Conservation (phyloP, 2,329 filamentous ascomycete species). For the Penicillium sp. region DNA sequence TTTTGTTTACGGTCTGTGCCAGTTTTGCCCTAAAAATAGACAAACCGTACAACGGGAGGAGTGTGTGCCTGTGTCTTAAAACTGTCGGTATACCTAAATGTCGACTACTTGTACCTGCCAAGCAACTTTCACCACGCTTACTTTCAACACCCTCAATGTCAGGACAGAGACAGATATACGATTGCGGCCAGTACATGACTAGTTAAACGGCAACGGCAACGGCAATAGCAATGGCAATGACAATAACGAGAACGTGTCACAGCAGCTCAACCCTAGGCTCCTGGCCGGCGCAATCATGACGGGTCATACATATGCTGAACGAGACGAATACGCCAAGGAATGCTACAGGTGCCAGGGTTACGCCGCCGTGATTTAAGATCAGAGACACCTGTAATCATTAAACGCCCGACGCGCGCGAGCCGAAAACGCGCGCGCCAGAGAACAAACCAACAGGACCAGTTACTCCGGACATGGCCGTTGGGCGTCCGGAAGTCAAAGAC, state of each 20-base stretch:
- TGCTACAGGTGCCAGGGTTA: constrained; percentile 18
- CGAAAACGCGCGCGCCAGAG: constrained; percentile 17
- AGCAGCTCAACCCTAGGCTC: constrained; percentile 14
- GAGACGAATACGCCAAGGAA: constrained; percentile 13
- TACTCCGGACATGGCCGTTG: constrained; percentile 24
- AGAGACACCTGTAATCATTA: constrained; percentile 18
- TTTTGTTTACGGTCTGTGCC: not conserved
- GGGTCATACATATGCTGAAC: constrained; percentile 14
- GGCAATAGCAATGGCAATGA: constrained; percentile 19
- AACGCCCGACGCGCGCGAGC: constrained; percentile 14
- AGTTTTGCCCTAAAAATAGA: not conserved
- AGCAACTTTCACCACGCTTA: not conserved
- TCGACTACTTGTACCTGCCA: not conserved
- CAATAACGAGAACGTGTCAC: constrained; percentile 22
- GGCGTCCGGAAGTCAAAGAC: constrained; percentile 22
- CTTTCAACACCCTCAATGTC: not conserved
- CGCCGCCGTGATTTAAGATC: constrained; percentile 12
- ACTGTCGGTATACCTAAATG: not conserved
- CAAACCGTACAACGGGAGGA: not conserved
- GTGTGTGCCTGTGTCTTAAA: not conserved
- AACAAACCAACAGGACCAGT: constrained; percentile 24
- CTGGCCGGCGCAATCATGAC: constrained; percentile 15
- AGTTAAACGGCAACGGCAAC: constrained; percentile 15
- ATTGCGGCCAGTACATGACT: constrained; percentile 19
- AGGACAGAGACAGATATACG: not conserved